Evolutionary conservation across 2,329 filamentous ascomycete genomes (phyloP).

Genomic region (Paraphaeosphaeria minitans): DNA sequence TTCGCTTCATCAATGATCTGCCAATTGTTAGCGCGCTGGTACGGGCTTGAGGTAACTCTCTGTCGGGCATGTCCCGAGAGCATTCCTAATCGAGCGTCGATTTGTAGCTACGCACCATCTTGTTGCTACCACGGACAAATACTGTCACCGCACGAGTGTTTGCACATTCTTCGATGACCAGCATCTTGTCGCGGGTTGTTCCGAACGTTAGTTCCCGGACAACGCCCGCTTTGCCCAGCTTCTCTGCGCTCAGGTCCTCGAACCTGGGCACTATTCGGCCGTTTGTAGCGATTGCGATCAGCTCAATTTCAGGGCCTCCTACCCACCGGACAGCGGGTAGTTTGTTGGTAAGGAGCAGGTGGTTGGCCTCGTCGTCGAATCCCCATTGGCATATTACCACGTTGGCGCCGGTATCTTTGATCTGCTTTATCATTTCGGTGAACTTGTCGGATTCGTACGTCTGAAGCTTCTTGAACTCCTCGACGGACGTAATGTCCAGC

Average conservation of each 20-base stretch:
- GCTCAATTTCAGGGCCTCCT: slow-evolving; percentile 94
- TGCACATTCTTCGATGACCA: slow-evolving; percentile 98
- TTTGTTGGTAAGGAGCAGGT: slow-evolving; percentile 92
- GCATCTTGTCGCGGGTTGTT: slow-evolving; percentile 98
- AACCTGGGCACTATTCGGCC: slow-evolving; percentile 97
- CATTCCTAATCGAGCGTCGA: slow-evolving; percentile 13
- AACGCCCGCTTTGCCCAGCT: slow-evolving; percentile 86
- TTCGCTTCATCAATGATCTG: slow-evolving; percentile 99
- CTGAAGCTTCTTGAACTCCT: slow-evolving; percentile 98
- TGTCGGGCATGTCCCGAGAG: slow-evolving; percentile 8
- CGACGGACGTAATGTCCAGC: slow-evolving; percentile 93
- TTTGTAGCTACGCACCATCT: slow-evolving; percentile 74
- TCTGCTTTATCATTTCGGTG: slow-evolving; percentile 96
- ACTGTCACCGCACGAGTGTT: slow-evolving; percentile 96
- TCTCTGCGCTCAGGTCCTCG: slow-evolving; percentile 88
- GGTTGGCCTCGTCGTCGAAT: slow-evolving; percentile 98
- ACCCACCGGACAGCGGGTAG: slow-evolving; percentile 97
- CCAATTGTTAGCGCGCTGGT: slow-evolving; percentile 13
- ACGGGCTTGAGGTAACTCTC: not conserved
- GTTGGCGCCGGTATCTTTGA: slow-evolving; percentile 97
- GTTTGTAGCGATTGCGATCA: slow-evolving; percentile 98
- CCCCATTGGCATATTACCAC: slow-evolving; percentile 99
- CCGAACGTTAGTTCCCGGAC: slow-evolving; percentile 96
- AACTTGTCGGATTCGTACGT: slow-evolving; percentile 97
- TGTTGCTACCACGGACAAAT: slow-evolving; percentile 97